These are phyloP conservation scores for Fusarium sp. DNA, from an alignment of 2,329 filamentous ascomycete genomes.

Conservation along the genomic window DNA sequence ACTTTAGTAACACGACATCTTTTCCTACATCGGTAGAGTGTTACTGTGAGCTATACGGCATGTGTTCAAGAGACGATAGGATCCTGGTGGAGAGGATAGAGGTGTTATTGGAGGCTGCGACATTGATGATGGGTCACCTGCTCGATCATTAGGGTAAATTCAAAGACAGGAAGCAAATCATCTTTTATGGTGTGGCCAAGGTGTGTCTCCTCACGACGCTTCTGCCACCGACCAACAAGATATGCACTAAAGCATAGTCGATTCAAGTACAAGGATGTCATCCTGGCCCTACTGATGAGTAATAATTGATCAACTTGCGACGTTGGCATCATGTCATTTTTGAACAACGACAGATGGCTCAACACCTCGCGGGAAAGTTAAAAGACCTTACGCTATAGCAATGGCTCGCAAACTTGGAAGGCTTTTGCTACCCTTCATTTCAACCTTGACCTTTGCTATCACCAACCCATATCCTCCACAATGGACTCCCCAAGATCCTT, in stretches of 20 bases:
- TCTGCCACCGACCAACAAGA: not conserved
- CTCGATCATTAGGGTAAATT: not conserved
- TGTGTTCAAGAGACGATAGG: not conserved
- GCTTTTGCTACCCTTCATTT: not conserved
- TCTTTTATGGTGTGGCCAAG: not conserved
- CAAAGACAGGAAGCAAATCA: not conserved
- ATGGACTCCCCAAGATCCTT: not conserved
- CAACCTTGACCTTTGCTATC: not conserved
- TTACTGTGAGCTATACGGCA: not conserved
- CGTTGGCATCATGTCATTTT: not conserved
- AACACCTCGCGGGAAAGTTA: not conserved
- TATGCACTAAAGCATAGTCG: not conserved
- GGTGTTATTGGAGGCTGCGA: not conserved
- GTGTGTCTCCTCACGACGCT: too few relatives aligned
- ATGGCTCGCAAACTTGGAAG: not conserved
- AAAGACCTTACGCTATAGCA: not conserved
- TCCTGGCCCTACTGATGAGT: not conserved
- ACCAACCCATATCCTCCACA: not conserved
- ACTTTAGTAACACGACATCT: not conserved
- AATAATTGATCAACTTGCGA: not conserved
- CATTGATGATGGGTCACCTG: not conserved
- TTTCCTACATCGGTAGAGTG: not conserved
- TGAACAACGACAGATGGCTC: not conserved
- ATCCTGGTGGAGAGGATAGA: not conserved
- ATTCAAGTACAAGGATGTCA: not conserved